Evolutionary conservation across 192 early-diverging fungal genomes (phyloP), one percentile per base, ranked within the genome.

Genomic region (Backusella mclennaniae): DNA sequence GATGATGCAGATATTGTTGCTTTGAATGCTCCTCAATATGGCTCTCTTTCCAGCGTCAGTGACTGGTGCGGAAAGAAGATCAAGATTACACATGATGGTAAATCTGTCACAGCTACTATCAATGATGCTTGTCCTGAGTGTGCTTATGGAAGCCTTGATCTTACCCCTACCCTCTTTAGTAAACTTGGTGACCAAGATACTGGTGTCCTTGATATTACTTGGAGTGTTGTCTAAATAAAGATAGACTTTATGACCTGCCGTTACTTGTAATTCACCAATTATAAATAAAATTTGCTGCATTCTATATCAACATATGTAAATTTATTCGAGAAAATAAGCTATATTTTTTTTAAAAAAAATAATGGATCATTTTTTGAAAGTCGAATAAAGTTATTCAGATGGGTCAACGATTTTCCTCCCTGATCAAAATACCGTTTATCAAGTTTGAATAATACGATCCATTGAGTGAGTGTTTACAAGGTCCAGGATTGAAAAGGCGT

Each of bases 71-170:
- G 82, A 19, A 71, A 73, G 31, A 66, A 70, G 14, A 80, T 85
- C 46, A 35, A 63, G 26, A 80, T 85, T 73, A 29, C 31, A 14
- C 63, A 71, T 35, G 71, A 71, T 6, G 80, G 80, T 41, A 83
- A 83, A 75, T 71, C 80, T 41, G 80, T 80, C 52, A 69, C 66
- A 11, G 85, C 85, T 38, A 71, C 73, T 23, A 79, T 83, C n/a
- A 82, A 78, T 29, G 85, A 86, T 46, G 83, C 82, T 14, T 86
- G 85, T 78, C 85, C 85, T 35, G 83, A 66, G 67, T 86, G 85
- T 63, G 21, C 3, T 1, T 46, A 73, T 12, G 78, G 80, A 1
- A 69, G 74, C 31, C 76, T 86, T 73, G 85, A 86, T 71, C 76
- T 86, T 1, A 79, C 80, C 59, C 77, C 79, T 49, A 74, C 80